Evolutionary conservation across 2,329 filamentous ascomycete species (phyloP).

Genomic region (Monosporascus ibericus): DNA sequence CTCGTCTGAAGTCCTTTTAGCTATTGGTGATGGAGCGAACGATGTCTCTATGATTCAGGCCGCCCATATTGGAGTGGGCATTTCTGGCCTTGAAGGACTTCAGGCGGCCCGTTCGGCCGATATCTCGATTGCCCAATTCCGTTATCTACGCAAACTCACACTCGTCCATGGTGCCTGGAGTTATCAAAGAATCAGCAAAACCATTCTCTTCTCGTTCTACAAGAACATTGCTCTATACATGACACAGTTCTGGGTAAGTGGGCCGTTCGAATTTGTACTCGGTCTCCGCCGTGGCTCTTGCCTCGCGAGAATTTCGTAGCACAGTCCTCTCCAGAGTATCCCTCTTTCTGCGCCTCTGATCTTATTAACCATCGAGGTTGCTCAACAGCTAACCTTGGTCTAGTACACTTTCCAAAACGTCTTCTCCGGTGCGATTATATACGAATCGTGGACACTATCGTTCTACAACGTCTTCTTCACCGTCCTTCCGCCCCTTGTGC

Average conservation of each 20-base stretch:
- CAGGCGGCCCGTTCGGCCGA: constrained; percentile 95
- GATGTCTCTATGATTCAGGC: constrained; percentile 99
- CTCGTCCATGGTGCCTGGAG: constrained; percentile 96
- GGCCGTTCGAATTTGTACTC: not conserved
- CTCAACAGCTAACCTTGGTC: constrained; percentile 15
- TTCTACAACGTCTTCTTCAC: constrained; percentile 99
- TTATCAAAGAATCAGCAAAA: constrained; percentile 94
- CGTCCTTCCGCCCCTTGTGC: constrained; percentile 82
- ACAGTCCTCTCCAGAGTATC: not conserved
- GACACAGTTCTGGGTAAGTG: constrained; percentile 94
- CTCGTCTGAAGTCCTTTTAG: constrained; percentile 86
- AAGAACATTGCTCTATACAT: constrained; percentile 98
- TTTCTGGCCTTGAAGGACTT: constrained; percentile 93
- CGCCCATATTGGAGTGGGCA: constrained; percentile 94
- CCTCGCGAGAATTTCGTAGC: not conserved
- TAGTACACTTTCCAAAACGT: constrained; percentile 97
- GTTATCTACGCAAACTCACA: constrained; percentile 86
- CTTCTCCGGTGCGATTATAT: constrained; percentile 96
- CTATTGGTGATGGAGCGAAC: constrained; percentile 95
- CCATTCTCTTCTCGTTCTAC: constrained; percentile 98
- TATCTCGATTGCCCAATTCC: constrained; percentile 92
- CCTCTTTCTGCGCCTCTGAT: not conserved
- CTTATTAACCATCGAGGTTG: no score
- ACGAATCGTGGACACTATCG: constrained; percentile 98
- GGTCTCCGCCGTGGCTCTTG: not conserved